Base-by-base conservation (phyloP, 768 basidiomycete genomes). In the Lactarius evosmus region DNA sequence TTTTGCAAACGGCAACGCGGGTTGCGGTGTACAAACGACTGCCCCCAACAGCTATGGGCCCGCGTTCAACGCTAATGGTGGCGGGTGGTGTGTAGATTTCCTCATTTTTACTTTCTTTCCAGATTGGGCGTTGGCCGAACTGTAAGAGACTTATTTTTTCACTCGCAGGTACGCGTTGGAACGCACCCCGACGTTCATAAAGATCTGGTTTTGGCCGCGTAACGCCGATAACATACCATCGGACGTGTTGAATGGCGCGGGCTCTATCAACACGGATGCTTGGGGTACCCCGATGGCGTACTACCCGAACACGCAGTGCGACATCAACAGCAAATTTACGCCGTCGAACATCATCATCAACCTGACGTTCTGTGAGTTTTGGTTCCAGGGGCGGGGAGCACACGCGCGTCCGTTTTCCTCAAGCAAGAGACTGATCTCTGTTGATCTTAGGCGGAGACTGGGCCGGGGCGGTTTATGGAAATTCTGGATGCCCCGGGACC, bases 131-230 rank as follows among this genome's bases (percentile, higher is more conserved):
- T 19, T 22, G 5, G 11, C 9, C 29, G 38, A 56, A 27, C 9
- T 50, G 11, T 7, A 14, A n/a, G 44, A 4, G n/a, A n/a, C n/a
- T n/a, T n/a, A 12, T 46, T 12, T n/a, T 46, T 46, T n/a, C 22
- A 22, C 22, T 36, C 41, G 66, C 25, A 87, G 83, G 82, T 87
- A 79, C 72, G 87, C 86, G 0, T 76, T 87, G 70, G 85, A 88
- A 70, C 79, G 86, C 38, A 86, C 85, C 0, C 66, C 73, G 27
- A 69, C 70, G 4, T 83, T 78, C 70, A 83, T 90, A 70, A 86
- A 85, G 65, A 77, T 89, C 53, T 91, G 85, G 83, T 90, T 88
- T 75, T 91, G 86, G 86, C 77, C 85, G 1, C 78, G 85, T 46
- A 75, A 73, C 55, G 78, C 73, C 53, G 73, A 69, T 16, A 69